Base-by-base conservation (phyloP, 345 rosid genomes). In the Boechera stricta region DNA sequence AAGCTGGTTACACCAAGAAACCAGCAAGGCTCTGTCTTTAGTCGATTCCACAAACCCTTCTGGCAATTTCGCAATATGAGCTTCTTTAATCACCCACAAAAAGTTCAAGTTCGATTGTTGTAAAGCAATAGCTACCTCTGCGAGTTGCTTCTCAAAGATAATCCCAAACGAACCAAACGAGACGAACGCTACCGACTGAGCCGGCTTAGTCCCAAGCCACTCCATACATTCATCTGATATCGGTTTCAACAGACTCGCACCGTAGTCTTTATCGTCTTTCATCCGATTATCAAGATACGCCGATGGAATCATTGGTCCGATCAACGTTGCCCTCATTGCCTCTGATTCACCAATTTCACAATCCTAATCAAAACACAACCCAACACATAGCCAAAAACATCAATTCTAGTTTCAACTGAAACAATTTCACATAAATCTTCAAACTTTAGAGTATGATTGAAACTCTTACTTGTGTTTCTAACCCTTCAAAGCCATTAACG, bases 151-250 rank as follows among this genome's bases (percentile, higher is more conserved):
- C 21, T 75, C 78, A 0, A 84, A 74, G 28, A 87, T 64, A 3
- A 87, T 77, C 15, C 84, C 91, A 88, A 91, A 89, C 80, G 94
- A 89, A 24, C 97, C 93, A 6, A 91, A 89, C 0, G 97, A 89
- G 4, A 87, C 60, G 24, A 86, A 89, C 2, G 71, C 85, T 0
- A 91, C 89, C 0, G 94, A 88, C 42, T 80, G 26, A 7, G 78
- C 28, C 13, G 72, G 80, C 79, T 87, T 91, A 42, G 82, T 75
- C 36, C 73, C 87, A 0, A 89, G 89, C 94, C 97, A 91, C 7
- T 82, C 67, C 55, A 71, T 65, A 80, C 94, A 91, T 70, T 89
- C 90, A n/a, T 79, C 81, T 12, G 82, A 78, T 0, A 84, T 54
- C 10, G 89, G 89, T 72, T 85, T 87, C 93, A 91, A 86, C 4